These are phyloP conservation scores for Gamsiella multidivaricata DNA, from an alignment of 192 early-diverging fungal species.

Conservation along the genomic window DNA sequence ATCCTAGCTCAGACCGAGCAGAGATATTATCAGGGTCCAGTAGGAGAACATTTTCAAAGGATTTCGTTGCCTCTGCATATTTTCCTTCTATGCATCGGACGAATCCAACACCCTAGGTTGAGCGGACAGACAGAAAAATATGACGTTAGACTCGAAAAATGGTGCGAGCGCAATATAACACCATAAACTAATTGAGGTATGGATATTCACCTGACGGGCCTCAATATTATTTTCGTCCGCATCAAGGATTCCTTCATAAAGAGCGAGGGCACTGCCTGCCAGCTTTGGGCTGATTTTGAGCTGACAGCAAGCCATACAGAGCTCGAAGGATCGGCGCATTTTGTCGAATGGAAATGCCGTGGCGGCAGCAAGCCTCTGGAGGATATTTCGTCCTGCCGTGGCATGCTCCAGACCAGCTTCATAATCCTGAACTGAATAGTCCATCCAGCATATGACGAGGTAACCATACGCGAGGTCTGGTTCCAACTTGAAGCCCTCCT, in stretches of 20 bases:
- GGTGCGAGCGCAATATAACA: neutral
- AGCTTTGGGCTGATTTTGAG: conserved; percentile 66
- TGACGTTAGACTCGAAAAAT: neutral
- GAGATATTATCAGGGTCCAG: conserved; percentile 58
- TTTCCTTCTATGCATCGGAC: conserved; percentile 62
- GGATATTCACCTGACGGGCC: conserved; percentile 64
- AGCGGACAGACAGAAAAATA: neutral
- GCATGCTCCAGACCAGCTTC: conserved; percentile 66
- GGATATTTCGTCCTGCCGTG: conserved; percentile 53
- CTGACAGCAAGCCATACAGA: conserved; percentile 71
- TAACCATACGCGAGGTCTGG: conserved; percentile 59
- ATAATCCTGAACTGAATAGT: conserved; percentile 59
- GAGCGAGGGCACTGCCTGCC: conserved; percentile 60
- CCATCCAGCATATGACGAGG: conserved; percentile 61
- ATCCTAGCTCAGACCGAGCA: conserved; percentile 77
- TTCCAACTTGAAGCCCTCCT: conserved; percentile 59
- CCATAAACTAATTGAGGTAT: no score
- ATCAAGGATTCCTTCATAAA: conserved; percentile 67
- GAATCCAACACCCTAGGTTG: conserved; percentile 68
- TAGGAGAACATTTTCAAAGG: conserved; percentile 66
- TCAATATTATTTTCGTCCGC: conserved; percentile 51
- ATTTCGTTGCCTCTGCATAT: conserved; percentile 64
- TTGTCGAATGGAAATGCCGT: conserved; percentile 49
- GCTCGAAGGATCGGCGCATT: conserved; percentile 63
- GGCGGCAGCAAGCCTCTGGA: conserved; percentile 24